Conservation (phyloP, 495 filamentous ascomycete genomes). For the Podospora appendiculata region DNA sequence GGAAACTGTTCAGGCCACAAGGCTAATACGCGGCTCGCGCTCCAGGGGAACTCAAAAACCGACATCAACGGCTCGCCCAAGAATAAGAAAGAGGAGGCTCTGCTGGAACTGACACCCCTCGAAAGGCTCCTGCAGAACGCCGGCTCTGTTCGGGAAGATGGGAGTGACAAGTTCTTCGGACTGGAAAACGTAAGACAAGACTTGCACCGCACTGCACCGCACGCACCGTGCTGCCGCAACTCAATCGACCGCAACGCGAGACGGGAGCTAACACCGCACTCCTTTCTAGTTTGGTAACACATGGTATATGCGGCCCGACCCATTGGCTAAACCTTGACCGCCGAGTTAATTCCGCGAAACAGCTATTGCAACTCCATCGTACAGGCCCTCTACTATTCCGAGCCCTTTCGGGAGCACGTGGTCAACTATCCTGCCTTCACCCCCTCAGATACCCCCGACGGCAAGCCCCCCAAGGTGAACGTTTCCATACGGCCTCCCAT, state of each 20-base stretch:
- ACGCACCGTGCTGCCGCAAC: neutral
- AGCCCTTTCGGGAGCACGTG: constrained; percentile 89
- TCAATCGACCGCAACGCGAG: neutral
- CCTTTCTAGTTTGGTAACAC: constrained; percentile 81
- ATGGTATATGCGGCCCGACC: constrained; percentile 52
- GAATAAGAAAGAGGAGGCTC: constrained; percentile 65
- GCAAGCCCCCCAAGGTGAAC: constrained; percentile 35
- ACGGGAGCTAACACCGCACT: constrained; percentile 9
- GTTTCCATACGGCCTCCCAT: constrained; percentile 40
- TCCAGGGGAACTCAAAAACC: constrained; percentile 27
- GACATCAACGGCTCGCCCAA: constrained; percentile 30
- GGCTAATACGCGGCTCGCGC: neutral
- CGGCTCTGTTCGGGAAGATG: constrained; percentile 72
- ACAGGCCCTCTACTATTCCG: constrained; percentile 93
- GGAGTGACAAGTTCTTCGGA: constrained; percentile 97
- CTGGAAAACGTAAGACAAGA: constrained; percentile 80
- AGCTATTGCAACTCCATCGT: constrained; percentile 98
- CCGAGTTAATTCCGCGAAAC: constrained; percentile 16
- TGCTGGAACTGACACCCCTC: constrained; percentile 63
- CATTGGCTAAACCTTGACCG: neutral
- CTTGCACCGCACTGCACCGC: neutral
- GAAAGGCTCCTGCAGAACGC: constrained; percentile 78
- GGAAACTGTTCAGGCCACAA: too few relatives aligned
- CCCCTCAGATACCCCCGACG: constrained; percentile 38
- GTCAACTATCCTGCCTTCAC: constrained; percentile 74